phyloP scores from a whole-genome alignment of 352 stramenopile species.

The Phytophthora pistaciae region DNA sequence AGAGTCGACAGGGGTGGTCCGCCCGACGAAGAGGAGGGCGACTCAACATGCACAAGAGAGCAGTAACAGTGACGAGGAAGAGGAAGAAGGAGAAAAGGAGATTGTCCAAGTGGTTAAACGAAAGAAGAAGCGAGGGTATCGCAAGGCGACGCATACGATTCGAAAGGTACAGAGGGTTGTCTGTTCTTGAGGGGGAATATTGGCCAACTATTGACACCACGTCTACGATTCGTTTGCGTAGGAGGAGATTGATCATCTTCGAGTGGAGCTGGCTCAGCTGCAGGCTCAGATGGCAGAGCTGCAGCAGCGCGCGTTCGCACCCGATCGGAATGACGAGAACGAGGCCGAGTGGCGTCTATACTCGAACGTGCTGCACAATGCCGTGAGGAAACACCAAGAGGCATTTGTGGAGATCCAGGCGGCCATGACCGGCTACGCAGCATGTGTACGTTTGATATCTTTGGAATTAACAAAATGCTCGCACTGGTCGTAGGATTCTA shows the following conservation, averaged over 20 bases:
- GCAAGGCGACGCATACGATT: constrained; percentile 46
- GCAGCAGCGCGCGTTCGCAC: constrained; percentile 28
- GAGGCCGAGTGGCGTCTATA: constrained; percentile 21
- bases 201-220: neutral
- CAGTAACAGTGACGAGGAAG: constrained; percentile 4
- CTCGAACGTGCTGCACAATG: constrained; percentile 36
- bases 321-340: constrained; percentile 14
- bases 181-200: neutral
- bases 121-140: constrained; percentile 34
- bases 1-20: neutral
- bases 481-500: neutral
- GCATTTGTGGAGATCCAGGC: constrained; percentile 39
- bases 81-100: constrained; percentile 11
- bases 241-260: constrained; percentile 42
- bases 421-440: constrained; percentile 35
- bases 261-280: constrained; percentile 29
- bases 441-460: constrained; percentile 30
- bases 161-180: constrained; percentile 32
- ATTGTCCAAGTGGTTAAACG: constrained; percentile 7
- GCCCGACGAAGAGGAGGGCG: constrained; percentile 13
- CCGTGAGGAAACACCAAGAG: constrained; percentile 38
- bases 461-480: neutral
- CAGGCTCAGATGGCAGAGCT: constrained; percentile 33
- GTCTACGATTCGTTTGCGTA: constrained; percentile 8
- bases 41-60: neutral